phyloP scores from a whole-genome alignment of 2,329 filamentous ascomycete species.

The Diplodia scrobiculata region DNA sequence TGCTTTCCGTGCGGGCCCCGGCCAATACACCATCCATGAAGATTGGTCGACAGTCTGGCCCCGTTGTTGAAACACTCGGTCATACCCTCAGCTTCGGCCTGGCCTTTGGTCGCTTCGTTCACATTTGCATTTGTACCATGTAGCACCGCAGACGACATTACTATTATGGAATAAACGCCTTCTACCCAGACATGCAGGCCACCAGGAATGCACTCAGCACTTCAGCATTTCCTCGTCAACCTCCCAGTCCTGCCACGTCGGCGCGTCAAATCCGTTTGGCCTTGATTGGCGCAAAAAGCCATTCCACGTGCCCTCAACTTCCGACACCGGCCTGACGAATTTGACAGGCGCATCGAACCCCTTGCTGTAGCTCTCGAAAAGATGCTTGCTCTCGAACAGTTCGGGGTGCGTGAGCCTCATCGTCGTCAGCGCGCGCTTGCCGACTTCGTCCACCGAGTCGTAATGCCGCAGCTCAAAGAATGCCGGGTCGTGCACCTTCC shows the following conservation, averaged over 20 bases:
- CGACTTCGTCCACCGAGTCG: slow-evolving; percentile 67
- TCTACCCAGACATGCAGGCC: slow-evolving; percentile 8
- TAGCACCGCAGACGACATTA: background rate
- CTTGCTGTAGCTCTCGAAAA: slow-evolving; percentile 55
- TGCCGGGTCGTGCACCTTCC: slow-evolving; percentile 52
- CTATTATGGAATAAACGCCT: background rate
- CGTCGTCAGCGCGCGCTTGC: slow-evolving; percentile 59
- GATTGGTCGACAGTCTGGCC: too few relatives aligned
- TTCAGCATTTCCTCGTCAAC: slow-evolving; percentile 45
- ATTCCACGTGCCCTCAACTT: slow-evolving; percentile 53
- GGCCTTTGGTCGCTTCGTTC: background rate
- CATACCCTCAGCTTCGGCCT: background rate
- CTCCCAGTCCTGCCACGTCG: slow-evolving; percentile 54
- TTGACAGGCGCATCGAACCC: slow-evolving; percentile 51
- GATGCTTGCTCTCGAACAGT: slow-evolving; percentile 54
- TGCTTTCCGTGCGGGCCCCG: background rate
- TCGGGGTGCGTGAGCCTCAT: slow-evolving; percentile 58
- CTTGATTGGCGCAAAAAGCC: slow-evolving; percentile 52
- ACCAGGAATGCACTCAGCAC: slow-evolving; percentile 12
- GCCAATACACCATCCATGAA: too few relatives aligned
- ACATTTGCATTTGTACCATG: background rate
- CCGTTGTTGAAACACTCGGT: background rate
- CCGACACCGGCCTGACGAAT: slow-evolving; percentile 51
- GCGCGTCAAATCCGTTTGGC: slow-evolving; percentile 56
- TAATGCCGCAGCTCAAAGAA: slow-evolving; percentile 62